phyloP scores from a whole-genome alignment of 345 rosid species.

The Dovyalis caffra region DNA sequence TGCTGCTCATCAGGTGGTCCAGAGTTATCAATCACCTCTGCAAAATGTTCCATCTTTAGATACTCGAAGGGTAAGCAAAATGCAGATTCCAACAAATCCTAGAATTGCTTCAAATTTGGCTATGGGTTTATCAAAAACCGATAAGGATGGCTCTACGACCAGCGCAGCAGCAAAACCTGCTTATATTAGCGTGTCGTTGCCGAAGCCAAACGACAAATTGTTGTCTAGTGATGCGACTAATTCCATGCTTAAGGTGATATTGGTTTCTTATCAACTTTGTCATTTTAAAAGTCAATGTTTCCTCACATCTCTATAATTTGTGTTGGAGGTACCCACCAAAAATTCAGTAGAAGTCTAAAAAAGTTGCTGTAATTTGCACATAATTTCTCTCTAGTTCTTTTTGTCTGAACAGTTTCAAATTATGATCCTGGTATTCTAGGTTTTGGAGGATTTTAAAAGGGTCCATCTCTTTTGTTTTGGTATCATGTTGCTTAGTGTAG shows the following conservation, averaged over 20 bases:
- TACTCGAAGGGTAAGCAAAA: constrained; percentile 66
- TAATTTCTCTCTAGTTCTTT: neutral
- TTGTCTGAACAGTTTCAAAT: neutral
- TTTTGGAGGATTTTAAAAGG: neutral
- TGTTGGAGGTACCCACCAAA: neutral
- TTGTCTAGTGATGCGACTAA: constrained; percentile 53
- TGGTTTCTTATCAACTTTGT: constrained; percentile 12
- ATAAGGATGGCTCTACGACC: constrained; percentile 52
- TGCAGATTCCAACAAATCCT: constrained; percentile 98
- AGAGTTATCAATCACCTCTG: constrained; percentile 47
- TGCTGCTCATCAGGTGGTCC: constrained; percentile 49
- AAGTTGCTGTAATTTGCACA: neutral
- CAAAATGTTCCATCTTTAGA: constrained; percentile 53
- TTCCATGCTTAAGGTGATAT: constrained; percentile 65
- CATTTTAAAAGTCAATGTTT: neutral
- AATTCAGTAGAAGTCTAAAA: neutral
- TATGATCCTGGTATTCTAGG: neutral
- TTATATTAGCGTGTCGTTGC: constrained; percentile 69
- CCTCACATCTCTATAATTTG: neutral
- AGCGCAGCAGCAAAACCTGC: constrained; percentile 65
- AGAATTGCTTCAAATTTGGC: constrained; percentile 92
- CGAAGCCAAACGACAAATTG: constrained; percentile 54
- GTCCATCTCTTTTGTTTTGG: neutral
- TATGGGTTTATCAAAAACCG: constrained; percentile 60
- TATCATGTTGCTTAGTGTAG: neutral